Conservation (phyloP, 2,329 filamentous ascomycete species). For the Epichloe sibirici region DNA sequence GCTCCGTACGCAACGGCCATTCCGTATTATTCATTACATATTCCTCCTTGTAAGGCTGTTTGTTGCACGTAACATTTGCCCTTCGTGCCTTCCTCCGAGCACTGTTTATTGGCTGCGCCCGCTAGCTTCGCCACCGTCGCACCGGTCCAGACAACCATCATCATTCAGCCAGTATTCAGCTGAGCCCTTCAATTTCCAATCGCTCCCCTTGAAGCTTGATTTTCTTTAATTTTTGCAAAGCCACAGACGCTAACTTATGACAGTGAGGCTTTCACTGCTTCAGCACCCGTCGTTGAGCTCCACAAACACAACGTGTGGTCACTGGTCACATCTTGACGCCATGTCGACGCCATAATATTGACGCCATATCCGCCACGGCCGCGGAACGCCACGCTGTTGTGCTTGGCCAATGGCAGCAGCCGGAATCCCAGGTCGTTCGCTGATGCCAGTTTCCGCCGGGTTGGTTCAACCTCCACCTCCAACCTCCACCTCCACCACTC, state of each 20-base stretch:
- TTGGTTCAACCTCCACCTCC: neutral
- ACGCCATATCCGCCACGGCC: slow-evolving; percentile 10
- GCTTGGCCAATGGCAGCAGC: no score
- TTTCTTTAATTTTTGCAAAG: neutral
- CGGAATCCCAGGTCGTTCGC: no score
- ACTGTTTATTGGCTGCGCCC: slow-evolving; percentile 4
- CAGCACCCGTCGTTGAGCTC: slow-evolving; percentile 1
- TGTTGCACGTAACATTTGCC: no score
- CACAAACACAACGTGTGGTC: neutral
- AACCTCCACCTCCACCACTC: no score
- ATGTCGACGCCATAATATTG: neutral
- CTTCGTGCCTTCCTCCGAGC: neutral
- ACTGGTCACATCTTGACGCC: slow-evolving; percentile 3
- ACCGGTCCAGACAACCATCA: slow-evolving; percentile 8
- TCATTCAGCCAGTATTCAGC: neutral
- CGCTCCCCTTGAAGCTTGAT: neutral
- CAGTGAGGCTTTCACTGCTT: neutral
- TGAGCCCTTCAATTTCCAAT: slow-evolving; percentile 1
- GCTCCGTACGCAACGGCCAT: no score
- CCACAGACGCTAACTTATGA: slow-evolving; percentile 5
- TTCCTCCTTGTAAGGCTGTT: no score
- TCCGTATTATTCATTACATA: no score
- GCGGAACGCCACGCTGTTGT: slow-evolving; percentile 2
- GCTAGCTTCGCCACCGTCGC: slow-evolving; percentile 11
- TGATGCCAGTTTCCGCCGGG: slow-evolving; percentile 4